Evolutionary conservation across 306 rosid species (phyloP), one percentile per base, ranked within the genome.

Genomic region (Cucurbita pepo): DNA sequence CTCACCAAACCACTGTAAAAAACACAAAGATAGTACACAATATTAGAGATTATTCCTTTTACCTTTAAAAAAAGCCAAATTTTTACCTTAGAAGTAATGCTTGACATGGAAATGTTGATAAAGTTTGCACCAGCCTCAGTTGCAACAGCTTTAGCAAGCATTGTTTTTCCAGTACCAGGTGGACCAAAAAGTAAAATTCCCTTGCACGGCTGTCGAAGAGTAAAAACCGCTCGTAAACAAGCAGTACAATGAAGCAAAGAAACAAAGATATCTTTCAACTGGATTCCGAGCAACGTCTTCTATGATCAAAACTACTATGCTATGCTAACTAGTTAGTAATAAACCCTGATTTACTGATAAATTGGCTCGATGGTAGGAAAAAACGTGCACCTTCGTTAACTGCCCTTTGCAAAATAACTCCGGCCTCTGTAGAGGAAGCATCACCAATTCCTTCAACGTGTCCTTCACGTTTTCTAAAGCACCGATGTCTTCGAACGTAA

Each of bases 121-220:
- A 93, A 93, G 83, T 90, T 93, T 37, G 98, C 98, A 76, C 98
- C 97, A 50, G 98, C 98, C 81, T 93, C 98, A 22, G 98, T 93
- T 70, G 98, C 98, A 73, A 93, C 98, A 77, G 98, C 98, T 85
- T 93, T 93, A 62, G 98, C 98, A 22, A 93, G 98, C 98, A 93
- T 93, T 25, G 98, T 93, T 79, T 93, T 93, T 63, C 98, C 98
- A 13, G 98, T 93, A 56, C 98, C 98, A 34, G 98, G 98, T 21
- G 98, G 98, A 0, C 98, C 98, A 81, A 93, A 93, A 61, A 93
- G 89, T 82, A 93, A 82, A 78, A 93, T 93, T 77, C 98, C 98
- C 85, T 93, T 93, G 89, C 97, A 90, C 57, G 98, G 97, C 98
- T 93, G 79, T 59, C 76, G 47, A 55, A 71, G 58, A 12, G 37